Base-by-base conservation (phyloP, 129 eudicot species). In the Sambucus nigra region DNA sequence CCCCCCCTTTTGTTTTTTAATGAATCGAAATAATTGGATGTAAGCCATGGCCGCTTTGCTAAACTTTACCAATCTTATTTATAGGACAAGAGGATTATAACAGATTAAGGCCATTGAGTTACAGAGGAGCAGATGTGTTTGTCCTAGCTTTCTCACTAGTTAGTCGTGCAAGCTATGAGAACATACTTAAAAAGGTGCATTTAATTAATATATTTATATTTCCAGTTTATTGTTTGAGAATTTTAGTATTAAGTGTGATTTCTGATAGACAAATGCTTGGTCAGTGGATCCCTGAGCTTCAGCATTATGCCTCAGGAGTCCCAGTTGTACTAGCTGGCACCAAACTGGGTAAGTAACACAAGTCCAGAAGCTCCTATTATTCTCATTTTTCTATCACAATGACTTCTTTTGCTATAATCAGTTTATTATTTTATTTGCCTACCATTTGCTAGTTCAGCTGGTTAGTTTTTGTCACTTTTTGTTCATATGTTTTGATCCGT, bases 241-340 rank as follows among this genome's bases (percentile, higher is more conserved):
- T 25, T 57, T 14, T 3, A 23, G 51, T 19, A 47, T 63, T 25
- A 20, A 29, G 11, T 64, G 63, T 49, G 61, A 50, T 51, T 66
- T 59, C 47, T 74, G 65, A 79, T 45, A 16, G 40, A 10, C 11
- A 24, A 50, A 40, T 75, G 46, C 54, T 59, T 62, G 20, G 28
- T 55, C 77, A 89, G 97, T 89, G 97, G 97, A 84, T 89, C 65
- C 97, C 97, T 6, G 97, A 89, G 64, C 95, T 89, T 73, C 92
- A 85, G 71, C 97, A 84, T 63, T 84, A 62, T 71, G 95, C 95
- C 27, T 95, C 97, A 11, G 95, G 97, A 47, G 74, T 80, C 26
- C 97, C 97, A 0, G 67, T 89, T 20, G 92, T 89, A 35, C 70
- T 89, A n/a, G 97, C 68, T 51, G 97, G 97, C 80, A 89, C 97